Evolutionary conservation across 129 eudicot species (phyloP).

Genomic region (Escallonia herrerae): DNA sequence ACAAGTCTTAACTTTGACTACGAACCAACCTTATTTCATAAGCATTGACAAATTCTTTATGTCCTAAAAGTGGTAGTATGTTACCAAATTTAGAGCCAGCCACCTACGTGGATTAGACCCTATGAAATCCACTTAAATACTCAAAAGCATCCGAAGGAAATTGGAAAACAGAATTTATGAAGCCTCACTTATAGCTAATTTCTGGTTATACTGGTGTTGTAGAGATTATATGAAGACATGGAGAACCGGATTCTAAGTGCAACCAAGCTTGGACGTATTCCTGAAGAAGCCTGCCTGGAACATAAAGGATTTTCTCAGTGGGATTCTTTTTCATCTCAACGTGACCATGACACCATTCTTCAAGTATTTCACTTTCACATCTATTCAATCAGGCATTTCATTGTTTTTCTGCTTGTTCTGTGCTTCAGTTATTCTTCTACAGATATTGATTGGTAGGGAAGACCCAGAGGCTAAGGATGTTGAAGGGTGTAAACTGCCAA

Average conservation of each 20-base stretch:
- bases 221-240: constrained; percentile 56
- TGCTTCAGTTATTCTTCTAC: neutral
- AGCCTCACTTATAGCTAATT: no score
- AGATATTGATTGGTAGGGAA: constrained; percentile 54
- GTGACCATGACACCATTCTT: constrained; percentile 52
- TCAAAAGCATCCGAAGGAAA: no score
- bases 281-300: constrained; percentile 26
- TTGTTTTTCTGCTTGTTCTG: neutral
- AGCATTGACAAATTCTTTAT: no score
- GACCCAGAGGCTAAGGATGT: constrained; percentile 29
- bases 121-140: no score
- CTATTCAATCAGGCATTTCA: neutral
- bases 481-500: constrained; percentile 59
- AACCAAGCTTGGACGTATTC: constrained; percentile 30
- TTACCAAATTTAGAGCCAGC: no score
- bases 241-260: constrained; percentile 40
- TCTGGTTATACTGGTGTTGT: neutral
- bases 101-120: no score
- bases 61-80: no score
- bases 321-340: constrained; percentile 43
- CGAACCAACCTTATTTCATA: no score
- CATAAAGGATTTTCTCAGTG: constrained; percentile 48
- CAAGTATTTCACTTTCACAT: constrained; percentile 21
- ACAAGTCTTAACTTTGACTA: no score
- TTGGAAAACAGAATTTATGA: no score